Evolutionary conservation across 139 green algal species (phyloP).

Genomic region (Picochlorum sp.): DNA sequence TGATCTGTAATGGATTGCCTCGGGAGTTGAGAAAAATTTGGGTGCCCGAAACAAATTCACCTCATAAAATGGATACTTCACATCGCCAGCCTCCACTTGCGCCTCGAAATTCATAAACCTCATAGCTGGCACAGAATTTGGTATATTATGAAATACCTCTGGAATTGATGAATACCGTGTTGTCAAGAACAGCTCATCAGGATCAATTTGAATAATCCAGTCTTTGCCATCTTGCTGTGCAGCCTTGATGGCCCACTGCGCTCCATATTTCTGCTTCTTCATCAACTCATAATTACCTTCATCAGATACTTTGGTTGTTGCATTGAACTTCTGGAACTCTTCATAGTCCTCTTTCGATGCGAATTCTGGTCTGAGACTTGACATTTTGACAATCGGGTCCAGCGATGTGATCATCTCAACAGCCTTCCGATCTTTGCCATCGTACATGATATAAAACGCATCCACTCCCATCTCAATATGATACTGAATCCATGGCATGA

Average conservation of each 20-base stretch:
- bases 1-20: slow-evolving; percentile 22
- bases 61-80: slow-evolving; percentile 42
- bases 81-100: slow-evolving; percentile 32
- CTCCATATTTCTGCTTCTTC: slow-evolving; percentile 44
- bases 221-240: slow-evolving; percentile 18
- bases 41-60: slow-evolving; percentile 50
- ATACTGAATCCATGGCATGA: slow-evolving; percentile 50
- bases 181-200: slow-evolving; percentile 43
- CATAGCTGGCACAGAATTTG: slow-evolving; percentile 14
- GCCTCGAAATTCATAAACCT: slow-evolving; percentile 53
- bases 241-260: slow-evolving; percentile 15
- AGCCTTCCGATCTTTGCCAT: slow-evolving; percentile 31
- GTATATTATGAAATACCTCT: slow-evolving; percentile 9
- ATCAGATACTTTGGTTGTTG: not conserved
- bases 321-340: slow-evolving; percentile 4
- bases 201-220: slow-evolving; percentile 52
- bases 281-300: slow-evolving; percentile 50
- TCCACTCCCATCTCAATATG: slow-evolving; percentile 37
- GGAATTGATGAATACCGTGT: slow-evolving; percentile 9
- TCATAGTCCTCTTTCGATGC: slow-evolving; percentile 8
- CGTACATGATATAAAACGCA: slow-evolving; percentile 46
- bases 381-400: slow-evolving; percentile 16
- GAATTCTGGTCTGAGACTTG: slow-evolving; percentile 26
- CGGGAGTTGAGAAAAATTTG: slow-evolving; percentile 40
- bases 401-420: slow-evolving; percentile 16